phyloP scores from a whole-genome alignment of 1,284 basidiomycete genomes.

The Ganoderma multipileum region DNA sequence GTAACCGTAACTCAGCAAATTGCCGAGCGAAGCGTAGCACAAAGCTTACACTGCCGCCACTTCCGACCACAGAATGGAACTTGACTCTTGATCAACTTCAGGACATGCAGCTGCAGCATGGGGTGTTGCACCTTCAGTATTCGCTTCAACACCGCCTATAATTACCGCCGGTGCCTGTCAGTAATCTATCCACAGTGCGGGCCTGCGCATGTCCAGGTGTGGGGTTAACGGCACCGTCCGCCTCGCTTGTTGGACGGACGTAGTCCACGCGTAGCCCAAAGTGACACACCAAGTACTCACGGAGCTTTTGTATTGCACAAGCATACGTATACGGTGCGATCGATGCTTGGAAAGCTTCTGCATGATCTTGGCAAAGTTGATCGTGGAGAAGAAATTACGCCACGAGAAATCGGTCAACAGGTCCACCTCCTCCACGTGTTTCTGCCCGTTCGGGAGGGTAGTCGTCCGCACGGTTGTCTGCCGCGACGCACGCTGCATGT shows the following conservation, averaged over 20 bases:
- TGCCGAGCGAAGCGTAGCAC: slow-evolving; percentile 6
- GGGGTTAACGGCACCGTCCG: background rate
- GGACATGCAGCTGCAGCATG: slow-evolving; percentile 93
- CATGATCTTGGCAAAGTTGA: slow-evolving; percentile 98
- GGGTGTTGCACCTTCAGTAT: slow-evolving; percentile 94
- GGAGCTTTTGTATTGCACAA: slow-evolving; percentile 98
- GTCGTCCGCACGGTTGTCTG: slow-evolving; percentile 62
- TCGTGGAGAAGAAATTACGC: slow-evolving; percentile 98
- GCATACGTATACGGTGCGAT: slow-evolving; percentile 93
- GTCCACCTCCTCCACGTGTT: slow-evolving; percentile 87
- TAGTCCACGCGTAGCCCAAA: background rate
- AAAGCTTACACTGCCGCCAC: slow-evolving; percentile 90
- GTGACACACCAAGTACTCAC: slow-evolving; percentile 52
- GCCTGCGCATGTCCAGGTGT: background rate
- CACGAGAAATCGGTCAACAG: slow-evolving; percentile 95
- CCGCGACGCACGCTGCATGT: slow-evolving; percentile 61
- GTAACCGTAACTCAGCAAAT: background rate
- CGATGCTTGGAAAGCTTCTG: slow-evolving; percentile 97
- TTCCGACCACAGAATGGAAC: slow-evolving; percentile 98
- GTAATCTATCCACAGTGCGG: slow-evolving; percentile 5
- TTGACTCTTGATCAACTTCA: slow-evolving; percentile 99
- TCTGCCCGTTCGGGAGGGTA: slow-evolving; percentile 71
- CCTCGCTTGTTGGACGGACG: background rate
- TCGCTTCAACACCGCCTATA: slow-evolving; percentile 92
- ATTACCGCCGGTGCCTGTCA: slow-evolving; percentile 20